Evolutionary conservation across 2,329 filamentous ascomycete genomes (phyloP).

Genomic region (Septoria petroselini): DNA sequence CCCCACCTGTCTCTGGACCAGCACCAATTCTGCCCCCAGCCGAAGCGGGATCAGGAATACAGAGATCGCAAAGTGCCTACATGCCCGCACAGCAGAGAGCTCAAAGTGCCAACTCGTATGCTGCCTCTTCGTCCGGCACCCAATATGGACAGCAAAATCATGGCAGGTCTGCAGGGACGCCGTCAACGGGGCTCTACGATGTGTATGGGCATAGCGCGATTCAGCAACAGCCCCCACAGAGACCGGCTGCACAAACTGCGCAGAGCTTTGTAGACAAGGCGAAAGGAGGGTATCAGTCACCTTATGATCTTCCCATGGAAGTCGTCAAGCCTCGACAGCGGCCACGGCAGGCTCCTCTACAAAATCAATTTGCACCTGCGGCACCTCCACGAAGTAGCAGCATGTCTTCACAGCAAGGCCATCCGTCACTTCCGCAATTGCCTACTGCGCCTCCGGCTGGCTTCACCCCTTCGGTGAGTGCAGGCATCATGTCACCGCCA

Average conservation of each 20-base stretch:
- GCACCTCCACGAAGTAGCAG: conserved; percentile 62
- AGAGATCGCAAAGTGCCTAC: conserved; percentile 21
- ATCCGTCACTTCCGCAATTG: conserved; percentile 9
- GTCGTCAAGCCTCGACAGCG: conserved; percentile 67
- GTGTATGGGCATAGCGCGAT: conserved; percentile 29
- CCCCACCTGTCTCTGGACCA: conserved; percentile 9
- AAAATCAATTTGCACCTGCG: conserved; percentile 38
- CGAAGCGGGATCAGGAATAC: conserved; percentile 13
- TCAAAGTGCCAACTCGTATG: conserved; percentile 24
- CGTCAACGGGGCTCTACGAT: conserved; percentile 36
- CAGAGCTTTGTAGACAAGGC: conserved; percentile 88
- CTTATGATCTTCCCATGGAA: conserved; percentile 92
- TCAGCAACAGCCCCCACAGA: conserved; percentile 38
- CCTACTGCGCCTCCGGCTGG: conserved; percentile 16
- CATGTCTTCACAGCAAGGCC: conserved; percentile 23
- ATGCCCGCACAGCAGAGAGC: conserved; percentile 14
- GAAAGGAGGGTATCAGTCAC: conserved; percentile 88
- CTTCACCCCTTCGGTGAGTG: conserved; percentile 43
- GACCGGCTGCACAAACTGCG: conserved; percentile 49
- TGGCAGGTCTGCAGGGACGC: conserved; percentile 35
- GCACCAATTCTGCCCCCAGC: conserved; percentile 11
- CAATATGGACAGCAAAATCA: conserved; percentile 26
- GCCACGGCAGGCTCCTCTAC: conserved; percentile 34
- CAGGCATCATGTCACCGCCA: conserved; percentile 32
- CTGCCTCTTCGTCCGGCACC: conserved; percentile 22